phyloP scores from a whole-genome alignment of 2,329 filamentous ascomycete species.

The Verticillium klebahnii region DNA sequence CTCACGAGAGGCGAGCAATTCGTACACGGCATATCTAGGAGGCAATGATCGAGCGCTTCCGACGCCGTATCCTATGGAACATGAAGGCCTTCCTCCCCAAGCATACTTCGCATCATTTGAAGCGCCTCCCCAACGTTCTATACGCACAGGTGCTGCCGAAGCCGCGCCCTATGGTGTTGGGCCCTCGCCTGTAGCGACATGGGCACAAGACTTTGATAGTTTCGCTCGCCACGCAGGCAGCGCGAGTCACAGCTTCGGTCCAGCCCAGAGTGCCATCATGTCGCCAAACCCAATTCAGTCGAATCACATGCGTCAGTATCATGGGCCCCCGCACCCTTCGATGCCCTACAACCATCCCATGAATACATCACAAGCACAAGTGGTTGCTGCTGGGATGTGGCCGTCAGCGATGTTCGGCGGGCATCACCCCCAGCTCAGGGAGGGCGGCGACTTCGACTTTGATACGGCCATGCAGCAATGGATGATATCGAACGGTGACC shows the following conservation, averaged over 20 bases:
- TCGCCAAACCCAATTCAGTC: background rate
- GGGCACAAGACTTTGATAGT: constrained; percentile 9
- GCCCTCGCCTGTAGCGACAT: background rate
- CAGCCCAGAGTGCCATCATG: background rate
- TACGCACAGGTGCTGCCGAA: background rate
- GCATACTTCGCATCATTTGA: background rate
- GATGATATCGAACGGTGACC: constrained; percentile 29
- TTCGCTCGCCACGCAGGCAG: background rate
- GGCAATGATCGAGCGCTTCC: background rate
- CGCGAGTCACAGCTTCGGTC: background rate
- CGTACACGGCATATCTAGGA: background rate
- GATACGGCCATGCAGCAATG: constrained; percentile 35
- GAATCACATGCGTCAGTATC: constrained; percentile 4
- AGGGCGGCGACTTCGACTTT: constrained; percentile 19
- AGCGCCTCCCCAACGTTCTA: background rate
- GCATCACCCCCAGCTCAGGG: background rate
- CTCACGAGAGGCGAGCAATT: background rate
- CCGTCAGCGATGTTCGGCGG: background rate
- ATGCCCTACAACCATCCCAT: constrained; percentile 16
- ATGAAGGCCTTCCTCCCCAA: background rate
- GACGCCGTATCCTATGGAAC: background rate
- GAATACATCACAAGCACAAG: background rate
- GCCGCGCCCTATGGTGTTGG: background rate
- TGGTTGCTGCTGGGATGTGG: background rate
- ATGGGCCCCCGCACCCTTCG: constrained; percentile 3